Evolutionary conservation across 2,329 filamentous ascomycete genomes (phyloP), one percentile per base, ranked within the genome.

Genomic region (Lasiodiplodia sp.): DNA sequence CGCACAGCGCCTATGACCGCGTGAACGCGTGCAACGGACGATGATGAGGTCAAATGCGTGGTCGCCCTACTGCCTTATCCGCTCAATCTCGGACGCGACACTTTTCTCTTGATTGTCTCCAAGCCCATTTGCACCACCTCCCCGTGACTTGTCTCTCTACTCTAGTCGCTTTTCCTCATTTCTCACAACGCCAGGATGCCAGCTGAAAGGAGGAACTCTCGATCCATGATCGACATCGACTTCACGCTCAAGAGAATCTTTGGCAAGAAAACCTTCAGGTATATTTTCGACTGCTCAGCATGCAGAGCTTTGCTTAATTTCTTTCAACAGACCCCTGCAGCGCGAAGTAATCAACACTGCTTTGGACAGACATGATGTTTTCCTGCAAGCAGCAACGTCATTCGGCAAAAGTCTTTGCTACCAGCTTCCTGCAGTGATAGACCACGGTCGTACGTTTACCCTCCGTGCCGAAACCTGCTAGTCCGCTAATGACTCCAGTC

Each of bases 371-470:
- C 86, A 94, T 71, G 95, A 98, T 90, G 91, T 98, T 53, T 97
- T 97, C 76, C 87, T 98, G 0, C 95, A 97, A 80, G 95, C 95
- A 57, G 92, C 92, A 67, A 94, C 92, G 3, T 93, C 91, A 11
- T 97, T 97, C 78, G 95, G 94, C 52, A 97, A 97, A 80, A 96
- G 93, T 75, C 80, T 97, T 66, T 97, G 95, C 82, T 97, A 95
- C 77, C 94, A 97, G 78, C 85, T 97, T 1, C 94, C 94, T 10
- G 94, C 94, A 28, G 90, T 97, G 38, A 90, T 97, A 68, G 91
- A 95, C 75, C 88, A 90, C 78, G 95, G 95, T 72, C 93, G 92
- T 94, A 82, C 75, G 90, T 87, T 6, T 38, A 6, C 7, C 40
- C 34, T 31, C 53, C 12, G 18, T 11, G 1, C n/a, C 4, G 3